Percentiles rank a stretch among this genome's conserved stretches.
Evolutionary conservation across 2,329 filamentous ascomycete genomes (phyloP).

Genomic region (Penicillium olsonii): DNA sequence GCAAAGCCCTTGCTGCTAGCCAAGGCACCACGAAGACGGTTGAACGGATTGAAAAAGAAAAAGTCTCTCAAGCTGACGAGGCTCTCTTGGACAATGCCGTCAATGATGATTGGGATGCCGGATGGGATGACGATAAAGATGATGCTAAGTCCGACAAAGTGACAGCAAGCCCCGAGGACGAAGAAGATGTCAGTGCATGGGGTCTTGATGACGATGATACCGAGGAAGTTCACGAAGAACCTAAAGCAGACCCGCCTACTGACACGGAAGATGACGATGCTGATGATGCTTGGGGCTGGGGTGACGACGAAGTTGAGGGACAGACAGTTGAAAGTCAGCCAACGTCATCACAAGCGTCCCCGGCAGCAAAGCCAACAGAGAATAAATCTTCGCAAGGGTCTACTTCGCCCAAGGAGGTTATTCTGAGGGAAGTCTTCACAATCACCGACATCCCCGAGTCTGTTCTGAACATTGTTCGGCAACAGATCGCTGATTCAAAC

Average conservation of each 20-base stretch:
- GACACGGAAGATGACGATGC: conserved; percentile 37
- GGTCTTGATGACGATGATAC: conserved; percentile 49
- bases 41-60: conserved; percentile 81
- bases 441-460: conserved; percentile 85
- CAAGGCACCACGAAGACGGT: conserved; percentile 69
- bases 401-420: conserved; percentile 61
- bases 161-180: conserved; percentile 26
- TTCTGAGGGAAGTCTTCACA: conserved; percentile 80
- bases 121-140: conserved; percentile 73
- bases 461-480: conserved; percentile 53
- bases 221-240: conserved; percentile 32
- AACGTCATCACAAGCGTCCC: conserved; percentile 20
- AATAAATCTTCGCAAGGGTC: conserved; percentile 18
- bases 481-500: conserved; percentile 45
- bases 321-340: conserved; percentile 25
- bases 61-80: conserved; percentile 69
- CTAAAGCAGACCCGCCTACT: conserved; percentile 16
- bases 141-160: conserved; percentile 29
- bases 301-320: conserved; percentile 60
- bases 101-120: conserved; percentile 70
- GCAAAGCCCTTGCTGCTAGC: conserved; percentile 67
- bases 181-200: conserved; percentile 53
- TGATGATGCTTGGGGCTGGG: conserved; percentile 82
- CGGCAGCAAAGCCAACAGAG: conserved; percentile 24
- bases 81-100: conserved; percentile 60